Base-by-base conservation (phyloP, 202 grass and related monocot genomes). In the Eragrostis tef region DNA sequence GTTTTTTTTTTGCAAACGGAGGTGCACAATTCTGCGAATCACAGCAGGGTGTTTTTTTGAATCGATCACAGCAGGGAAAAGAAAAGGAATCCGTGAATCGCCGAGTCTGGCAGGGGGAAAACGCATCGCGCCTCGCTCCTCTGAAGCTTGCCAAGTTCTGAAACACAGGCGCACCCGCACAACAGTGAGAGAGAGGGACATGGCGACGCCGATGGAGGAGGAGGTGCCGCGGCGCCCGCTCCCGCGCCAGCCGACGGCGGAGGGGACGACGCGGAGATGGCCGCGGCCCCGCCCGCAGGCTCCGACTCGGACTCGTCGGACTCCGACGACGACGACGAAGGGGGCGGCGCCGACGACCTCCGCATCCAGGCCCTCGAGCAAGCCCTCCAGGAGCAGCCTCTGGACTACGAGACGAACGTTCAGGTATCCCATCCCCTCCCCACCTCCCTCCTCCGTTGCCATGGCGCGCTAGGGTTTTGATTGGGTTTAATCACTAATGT, bases 291-390 rank as follows among this genome's bases (percentile, higher is more conserved):
- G 26, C 45, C 69, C 62, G 8, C 69, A 29, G 51, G 44, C 24
- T 84, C 87, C 9, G 78, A 83, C 16, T 79, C 82, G 45, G 86
- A 79, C 14, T 81, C 86, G 10, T 88, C 87, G 67, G 87, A 90
- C 49, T 92, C 91, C 41, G 83, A 84, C 25, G 87, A 82, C 25
- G 87, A 82, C 10, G 91, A 89, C 25, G 91, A 64, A 44, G 88
- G 85, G 31, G 88, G 73, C 58, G 84, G 70, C n/a, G 90, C 65
- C 3, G 90, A 82, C 69, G 85, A 86, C 58, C 88, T 89, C 70
- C 87, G 87, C 71, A 90, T 98, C 77, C 83, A 94, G 84, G 59
- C 86, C 51, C 88, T 98, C 15, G 92, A 95, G 75, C 73, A 83
- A 61, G 42, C 92, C 24, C 84, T 95, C 13, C 84, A 77, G 63